Base-by-base conservation (phyloP, 176 grass and related monocot species). In the Carex pumila region DNA sequence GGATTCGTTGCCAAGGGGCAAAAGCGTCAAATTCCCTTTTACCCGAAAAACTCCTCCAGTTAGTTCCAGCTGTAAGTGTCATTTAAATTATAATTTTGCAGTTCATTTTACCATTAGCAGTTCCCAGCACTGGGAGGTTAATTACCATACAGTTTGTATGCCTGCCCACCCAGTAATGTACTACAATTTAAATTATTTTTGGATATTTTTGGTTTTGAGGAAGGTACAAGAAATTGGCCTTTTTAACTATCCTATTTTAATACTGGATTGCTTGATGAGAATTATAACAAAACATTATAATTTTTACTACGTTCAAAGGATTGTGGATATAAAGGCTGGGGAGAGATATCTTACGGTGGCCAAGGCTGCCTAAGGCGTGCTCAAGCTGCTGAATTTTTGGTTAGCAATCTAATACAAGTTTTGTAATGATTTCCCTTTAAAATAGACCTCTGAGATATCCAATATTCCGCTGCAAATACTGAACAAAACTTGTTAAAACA, bases 261-360 rank as follows among this genome's bases (percentile, higher is more conserved):
- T 52, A 12, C 21, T 25, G 47, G 71, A 75, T 53, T 53, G 1
- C 47, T 53, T 30, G 49, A 32, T 75, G 30, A 75, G 45, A 15
- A 75, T 45, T 52, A 74, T 52, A 74, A 74, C 1, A 7, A 25
- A 21, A 30, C 21, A 54, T 55, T 75, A n/a, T 30, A 53, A 54
- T 14, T 75, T 75, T 54, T 30, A 12, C 25, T 55, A 55, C 5
- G 4, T 49, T 82, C 12, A 49, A 82, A 82, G 95, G 89, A 89
- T 79, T 87, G 74, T 86, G 95, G 95, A 89, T 98, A 90, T 90
- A 98, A 98, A 93, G 86, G 92, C 13, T 94, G 92, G 95, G 95
- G 95, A 87, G 92, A 98, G 83, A 91, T 98, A 88, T 98, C 95
- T 66, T 98, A 94, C 52, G 92, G 91, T 80, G 95, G 92, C 5